Evolutionary conservation across 305 asterid genomes (phyloP).

Genomic region (Galium porrigens): DNA sequence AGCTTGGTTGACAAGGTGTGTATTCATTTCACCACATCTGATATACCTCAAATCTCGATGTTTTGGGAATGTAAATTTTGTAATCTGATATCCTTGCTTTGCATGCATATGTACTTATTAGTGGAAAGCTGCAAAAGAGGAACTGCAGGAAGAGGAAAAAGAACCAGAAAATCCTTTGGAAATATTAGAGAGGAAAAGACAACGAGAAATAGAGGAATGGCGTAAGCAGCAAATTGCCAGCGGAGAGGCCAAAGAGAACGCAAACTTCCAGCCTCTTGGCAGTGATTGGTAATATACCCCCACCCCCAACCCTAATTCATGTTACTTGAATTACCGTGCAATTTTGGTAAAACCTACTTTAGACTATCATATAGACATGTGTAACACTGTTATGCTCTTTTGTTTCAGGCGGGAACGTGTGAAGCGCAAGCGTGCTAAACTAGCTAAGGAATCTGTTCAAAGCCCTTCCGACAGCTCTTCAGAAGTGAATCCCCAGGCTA

Average conservation of each 20-base stretch:
- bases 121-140: conserved; percentile 99
- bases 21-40: conserved; percentile 12
- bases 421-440: conserved; percentile 64
- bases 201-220: conserved; percentile 93
- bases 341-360: not conserved
- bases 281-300: conserved; percentile 66
- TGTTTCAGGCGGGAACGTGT: conserved; percentile 85
- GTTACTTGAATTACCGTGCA: not conserved
- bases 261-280: conserved; percentile 93
- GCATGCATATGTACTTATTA: conserved; percentile 8
- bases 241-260: conserved; percentile 83
- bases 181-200: conserved; percentile 64
- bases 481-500: conserved; percentile 33
- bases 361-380: not conserved
- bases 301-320: not conserved
- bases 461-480: conserved; percentile 26
- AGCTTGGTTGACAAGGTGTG: conserved; percentile 92
- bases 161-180: conserved; percentile 70
- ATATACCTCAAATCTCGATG: not conserved
- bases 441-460: conserved; percentile 32
- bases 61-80: not conserved
- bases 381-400: conserved; percentile 7
- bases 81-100: not conserved
- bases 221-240: conserved; percentile 76
- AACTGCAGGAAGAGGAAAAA: conserved; percentile 67